Conservation (phyloP, 2,329 filamentous ascomycete species). For the Biscogniauxia marginata region DNA sequence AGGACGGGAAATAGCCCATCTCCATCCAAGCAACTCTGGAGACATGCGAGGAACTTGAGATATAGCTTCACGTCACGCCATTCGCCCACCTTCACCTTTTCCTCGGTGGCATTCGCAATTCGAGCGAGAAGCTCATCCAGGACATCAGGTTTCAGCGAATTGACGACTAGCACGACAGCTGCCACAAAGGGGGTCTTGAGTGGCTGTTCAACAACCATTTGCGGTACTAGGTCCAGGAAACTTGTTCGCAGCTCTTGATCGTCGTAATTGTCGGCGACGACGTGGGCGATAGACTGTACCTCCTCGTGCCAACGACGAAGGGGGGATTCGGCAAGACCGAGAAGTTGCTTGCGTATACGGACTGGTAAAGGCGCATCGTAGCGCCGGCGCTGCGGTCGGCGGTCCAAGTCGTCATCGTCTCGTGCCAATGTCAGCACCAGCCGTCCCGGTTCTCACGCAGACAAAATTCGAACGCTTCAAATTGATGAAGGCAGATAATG, state of each 20-base stretch:
- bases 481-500: neutral
- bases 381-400: slow-evolving; percentile 69
- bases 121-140: slow-evolving; percentile 67
- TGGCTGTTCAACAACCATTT: slow-evolving; percentile 84
- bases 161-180: slow-evolving; percentile 75
- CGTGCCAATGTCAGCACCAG: slow-evolving; percentile 8
- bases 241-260: slow-evolving; percentile 72
- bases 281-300: slow-evolving; percentile 69
- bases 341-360: slow-evolving; percentile 73
- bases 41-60: slow-evolving; percentile 82
- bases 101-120: slow-evolving; percentile 61
- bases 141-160: slow-evolving; percentile 74
- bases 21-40: slow-evolving; percentile 77
- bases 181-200: slow-evolving; percentile 97
- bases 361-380: slow-evolving; percentile 69
- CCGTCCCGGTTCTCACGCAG: neutral
- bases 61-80: slow-evolving; percentile 92
- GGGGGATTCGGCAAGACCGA: slow-evolving; percentile 79
- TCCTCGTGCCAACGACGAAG: slow-evolving; percentile 78
- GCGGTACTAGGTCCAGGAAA: slow-evolving; percentile 72
- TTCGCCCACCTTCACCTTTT: slow-evolving; percentile 66
- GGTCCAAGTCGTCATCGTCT: slow-evolving; percentile 77
- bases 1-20: slow-evolving; percentile 83
- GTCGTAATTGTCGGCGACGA: slow-evolving; percentile 81
- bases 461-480: neutral